phyloP scores from a whole-genome alignment of 768 basidiomycete species.

The Austroboletus festivus region DNA sequence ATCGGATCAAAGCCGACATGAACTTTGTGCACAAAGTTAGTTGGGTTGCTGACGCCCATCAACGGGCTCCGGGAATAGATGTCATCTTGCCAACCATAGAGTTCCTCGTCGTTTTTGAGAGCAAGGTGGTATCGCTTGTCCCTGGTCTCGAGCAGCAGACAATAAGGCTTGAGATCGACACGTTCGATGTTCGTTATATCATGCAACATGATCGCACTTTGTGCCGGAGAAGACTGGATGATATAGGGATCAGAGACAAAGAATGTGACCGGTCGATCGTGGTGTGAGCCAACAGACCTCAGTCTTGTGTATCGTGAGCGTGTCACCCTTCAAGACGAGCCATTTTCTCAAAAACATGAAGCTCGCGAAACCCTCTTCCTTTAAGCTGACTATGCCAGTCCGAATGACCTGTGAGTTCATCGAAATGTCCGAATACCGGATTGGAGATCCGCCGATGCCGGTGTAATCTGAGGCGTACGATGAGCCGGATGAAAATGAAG shows the following conservation, averaged over 20 bases:
- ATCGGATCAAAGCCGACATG: constrained; percentile 97
- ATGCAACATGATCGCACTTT: constrained; percentile 60
- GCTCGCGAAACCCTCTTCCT: constrained; percentile 91
- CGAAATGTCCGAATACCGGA: constrained; percentile 41
- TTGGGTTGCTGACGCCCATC: constrained; percentile 91
- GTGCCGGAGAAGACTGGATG: constrained; percentile 55
- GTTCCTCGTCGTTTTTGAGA: constrained; percentile 90
- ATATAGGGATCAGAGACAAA: too few relatives aligned
- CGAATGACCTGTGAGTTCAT: constrained; percentile 51
- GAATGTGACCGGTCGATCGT: background rate
- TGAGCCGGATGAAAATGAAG: constrained; percentile 56
- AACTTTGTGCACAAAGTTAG: constrained; percentile 98
- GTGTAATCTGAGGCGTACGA: constrained; percentile 68
- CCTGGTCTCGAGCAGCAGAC: constrained; percentile 80
- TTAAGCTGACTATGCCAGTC: constrained; percentile 75
- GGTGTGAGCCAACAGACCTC: constrained; percentile 57
- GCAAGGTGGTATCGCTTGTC: constrained; percentile 79
- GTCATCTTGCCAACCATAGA: constrained; percentile 99
- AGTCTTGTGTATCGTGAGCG: constrained; percentile 82
- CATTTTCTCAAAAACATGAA: constrained; percentile 92
- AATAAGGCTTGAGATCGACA: constrained; percentile 93
- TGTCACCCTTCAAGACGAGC: constrained; percentile 79
- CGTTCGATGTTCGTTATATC: constrained; percentile 89
- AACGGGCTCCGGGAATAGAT: constrained; percentile 89
- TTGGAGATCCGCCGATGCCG: constrained; percentile 80